Percentiles rank a stretch among this genome's conserved stretches.
Conservation (phyloP, 2,329 filamentous ascomycete species). For the Penicillium sp. region DNA sequence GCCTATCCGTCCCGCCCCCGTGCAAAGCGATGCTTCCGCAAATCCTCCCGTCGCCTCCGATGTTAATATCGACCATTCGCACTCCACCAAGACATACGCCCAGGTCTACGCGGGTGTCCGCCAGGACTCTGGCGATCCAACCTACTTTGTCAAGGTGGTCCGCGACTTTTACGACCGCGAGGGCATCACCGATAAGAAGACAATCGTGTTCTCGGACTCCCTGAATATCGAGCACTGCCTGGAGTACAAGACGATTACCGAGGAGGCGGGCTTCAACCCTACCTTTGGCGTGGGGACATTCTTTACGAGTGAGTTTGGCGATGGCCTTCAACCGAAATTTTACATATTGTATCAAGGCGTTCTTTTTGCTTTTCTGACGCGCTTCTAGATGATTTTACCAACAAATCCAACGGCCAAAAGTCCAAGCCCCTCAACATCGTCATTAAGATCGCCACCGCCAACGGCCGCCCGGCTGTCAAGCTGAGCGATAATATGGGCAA, state of each 20-base stretch:
- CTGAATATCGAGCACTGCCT: conserved; percentile 88
- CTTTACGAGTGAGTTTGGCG: conserved; percentile 67
- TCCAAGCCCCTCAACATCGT: conserved; percentile 94
- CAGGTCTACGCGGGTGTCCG: conserved; percentile 80
- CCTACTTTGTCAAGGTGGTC: conserved; percentile 76
- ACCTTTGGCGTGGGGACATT: conserved; percentile 95
- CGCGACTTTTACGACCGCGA: conserved; percentile 76
- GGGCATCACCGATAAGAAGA: conserved; percentile 78
- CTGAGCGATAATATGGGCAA: conserved; percentile 90
- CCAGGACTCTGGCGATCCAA: conserved; percentile 87
- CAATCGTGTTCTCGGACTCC: conserved; percentile 93
- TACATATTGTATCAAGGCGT: no score
- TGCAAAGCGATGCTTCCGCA: conserved; percentile 42
- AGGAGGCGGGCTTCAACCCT: conserved; percentile 77
- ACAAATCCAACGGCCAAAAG: conserved; percentile 72
- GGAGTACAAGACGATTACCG: conserved; percentile 82
- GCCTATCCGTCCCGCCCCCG: conserved; percentile 53
- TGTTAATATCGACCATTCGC: conserved; percentile 34
- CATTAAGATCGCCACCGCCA: conserved; percentile 89
- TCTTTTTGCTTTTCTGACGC: neutral
- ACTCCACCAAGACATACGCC: conserved; percentile 67
- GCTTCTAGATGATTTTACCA: conserved; percentile 73
- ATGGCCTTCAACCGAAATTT: no score
- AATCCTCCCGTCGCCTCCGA: conserved; percentile 50
- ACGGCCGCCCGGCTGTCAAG: conserved; percentile 82